Conservation (phyloP, 192 early-diverging fungal genomes). For the Dispira simplex region DNA sequence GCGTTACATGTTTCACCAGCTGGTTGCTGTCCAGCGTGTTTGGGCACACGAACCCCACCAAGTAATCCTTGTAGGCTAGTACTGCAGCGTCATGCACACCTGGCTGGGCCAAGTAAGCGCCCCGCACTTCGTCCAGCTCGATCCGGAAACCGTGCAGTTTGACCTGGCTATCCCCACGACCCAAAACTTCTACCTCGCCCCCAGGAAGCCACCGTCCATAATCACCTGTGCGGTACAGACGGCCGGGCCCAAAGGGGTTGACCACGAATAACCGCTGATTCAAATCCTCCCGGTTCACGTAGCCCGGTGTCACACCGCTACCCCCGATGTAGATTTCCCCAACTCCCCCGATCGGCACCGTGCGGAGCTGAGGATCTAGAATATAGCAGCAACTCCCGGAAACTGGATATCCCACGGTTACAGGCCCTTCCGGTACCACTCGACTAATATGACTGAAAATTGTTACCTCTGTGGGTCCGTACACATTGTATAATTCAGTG, state of each 20-base stretch:
- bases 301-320: background rate
- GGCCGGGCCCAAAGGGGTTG: background rate
- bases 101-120: conserved; percentile 8
- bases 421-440: background rate
- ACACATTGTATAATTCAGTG: background rate
- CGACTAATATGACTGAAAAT: background rate
- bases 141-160: conserved; percentile 11
- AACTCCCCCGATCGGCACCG: background rate
- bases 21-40: background rate
- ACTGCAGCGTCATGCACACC: background rate
- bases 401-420: background rate
- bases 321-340: conserved; percentile 2
- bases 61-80: background rate
- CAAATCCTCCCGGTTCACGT: conserved; percentile 2
- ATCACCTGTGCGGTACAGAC: conserved; percentile 5
- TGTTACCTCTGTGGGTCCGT: conserved; percentile 1
- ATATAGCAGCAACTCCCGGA: background rate
- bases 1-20: background rate
- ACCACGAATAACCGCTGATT: background rate
- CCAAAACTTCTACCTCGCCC: conserved; percentile 8
- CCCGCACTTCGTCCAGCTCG: conserved; percentile 10
- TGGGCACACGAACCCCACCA: conserved; percentile 2
- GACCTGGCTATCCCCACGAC: conserved; percentile 1
- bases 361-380: background rate
- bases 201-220: background rate